Evolutionary conservation across 2,329 filamentous ascomycete genomes (phyloP).

Genomic region (Pseudogymnoascus sp.): DNA sequence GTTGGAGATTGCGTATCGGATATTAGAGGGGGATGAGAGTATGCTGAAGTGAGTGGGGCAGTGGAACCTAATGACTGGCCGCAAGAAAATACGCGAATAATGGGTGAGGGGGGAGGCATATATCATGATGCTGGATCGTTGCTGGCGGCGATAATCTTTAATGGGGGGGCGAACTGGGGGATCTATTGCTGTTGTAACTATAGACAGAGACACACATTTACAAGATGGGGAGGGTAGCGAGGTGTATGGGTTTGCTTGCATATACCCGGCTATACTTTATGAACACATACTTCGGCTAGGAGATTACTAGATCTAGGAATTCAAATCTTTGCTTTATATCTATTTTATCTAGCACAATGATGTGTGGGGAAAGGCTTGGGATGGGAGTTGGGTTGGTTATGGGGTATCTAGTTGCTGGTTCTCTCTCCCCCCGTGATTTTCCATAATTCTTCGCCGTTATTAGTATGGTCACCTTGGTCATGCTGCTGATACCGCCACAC

Average conservation of each 20-base stretch:
- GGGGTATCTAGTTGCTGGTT: neutral
- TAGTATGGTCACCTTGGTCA: too few species aligned
- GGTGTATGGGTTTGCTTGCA: slow-evolving; percentile 1
- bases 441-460: too few species aligned
- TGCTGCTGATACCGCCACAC: too few species aligned
- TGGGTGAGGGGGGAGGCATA: neutral
- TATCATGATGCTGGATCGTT: neutral
- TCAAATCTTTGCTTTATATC: neutral
- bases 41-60: slow-evolving; percentile 13
- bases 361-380: neutral
- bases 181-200: neutral
- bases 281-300: neutral
- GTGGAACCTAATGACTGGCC: neutral
- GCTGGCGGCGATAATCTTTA: neutral
- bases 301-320: slow-evolving; percentile 4
- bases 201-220: neutral
- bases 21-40: slow-evolving; percentile 64
- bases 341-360: neutral
- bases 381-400: neutral
- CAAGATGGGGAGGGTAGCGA: neutral
- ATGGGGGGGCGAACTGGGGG: neutral
- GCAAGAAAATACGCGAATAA: neutral
- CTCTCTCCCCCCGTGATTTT: too few species aligned
- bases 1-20: slow-evolving; percentile 66
- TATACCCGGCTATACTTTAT: neutral